Conservation (phyloP, 1,139 yeast species). For the Geotrichum siamense region DNA sequence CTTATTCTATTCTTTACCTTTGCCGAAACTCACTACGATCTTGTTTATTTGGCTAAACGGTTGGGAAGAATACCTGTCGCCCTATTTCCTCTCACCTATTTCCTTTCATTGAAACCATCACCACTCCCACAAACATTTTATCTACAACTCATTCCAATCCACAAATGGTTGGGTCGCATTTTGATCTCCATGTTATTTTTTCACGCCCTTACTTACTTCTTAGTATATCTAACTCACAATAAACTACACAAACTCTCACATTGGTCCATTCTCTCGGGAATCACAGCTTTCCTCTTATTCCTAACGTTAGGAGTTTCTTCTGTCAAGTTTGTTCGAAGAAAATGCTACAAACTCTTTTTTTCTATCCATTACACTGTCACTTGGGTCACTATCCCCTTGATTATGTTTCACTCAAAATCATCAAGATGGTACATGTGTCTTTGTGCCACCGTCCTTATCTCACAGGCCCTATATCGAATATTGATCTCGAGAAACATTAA, state of each 20-base stretch:
- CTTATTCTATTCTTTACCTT: constrained; percentile 21
- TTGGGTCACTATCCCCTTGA: constrained; percentile 53
- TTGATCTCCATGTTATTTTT: constrained; percentile 54
- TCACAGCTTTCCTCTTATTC: constrained; percentile 58
- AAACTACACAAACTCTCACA: constrained; percentile 47
- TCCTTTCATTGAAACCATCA: constrained; percentile 67
- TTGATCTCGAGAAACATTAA: constrained; percentile 33
- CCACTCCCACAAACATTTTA: constrained; percentile 69
- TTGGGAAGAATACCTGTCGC: constrained; percentile 74
- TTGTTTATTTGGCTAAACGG: constrained; percentile 62
- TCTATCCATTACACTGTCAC: constrained; percentile 60
- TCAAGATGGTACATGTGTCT: constrained; percentile 47
- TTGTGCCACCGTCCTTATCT: constrained; percentile 22
- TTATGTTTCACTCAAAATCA: constrained; percentile 61
- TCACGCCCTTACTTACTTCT: constrained; percentile 58
- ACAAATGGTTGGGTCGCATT: constrained; percentile 79
- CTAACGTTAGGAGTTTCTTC: constrained; percentile 53
- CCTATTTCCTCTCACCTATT: constrained; percentile 61
- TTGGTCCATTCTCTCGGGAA: constrained; percentile 53
- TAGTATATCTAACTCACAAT: constrained; percentile 44
- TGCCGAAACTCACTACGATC: constrained; percentile 39
- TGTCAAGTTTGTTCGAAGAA: constrained; percentile 49
- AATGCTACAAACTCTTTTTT: constrained; percentile 53
- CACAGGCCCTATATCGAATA: constrained; percentile 36
- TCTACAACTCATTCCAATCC: constrained; percentile 66